Evolutionary conservation across 441 rosid genomes (phyloP).

Genomic region (Adansonia rubrostipa): DNA sequence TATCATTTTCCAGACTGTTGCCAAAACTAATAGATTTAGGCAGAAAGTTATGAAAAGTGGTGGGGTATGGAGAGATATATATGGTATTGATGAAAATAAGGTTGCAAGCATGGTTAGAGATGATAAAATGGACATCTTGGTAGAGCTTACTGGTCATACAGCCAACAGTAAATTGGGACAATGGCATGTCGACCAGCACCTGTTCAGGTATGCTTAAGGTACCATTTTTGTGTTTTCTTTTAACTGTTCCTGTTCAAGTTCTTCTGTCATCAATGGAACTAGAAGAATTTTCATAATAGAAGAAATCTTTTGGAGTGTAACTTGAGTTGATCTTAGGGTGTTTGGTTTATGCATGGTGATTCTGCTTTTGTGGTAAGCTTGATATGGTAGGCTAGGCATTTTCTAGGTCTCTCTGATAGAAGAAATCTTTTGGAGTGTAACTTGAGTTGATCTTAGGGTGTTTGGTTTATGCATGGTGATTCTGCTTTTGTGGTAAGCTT

Average conservation of each 20-base stretch:
- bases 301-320: neutral
- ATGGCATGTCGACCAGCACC: slow-evolving; percentile 99
- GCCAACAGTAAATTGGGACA: slow-evolving; percentile 94
- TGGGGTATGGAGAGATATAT: slow-evolving; percentile 91
- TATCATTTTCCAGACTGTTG: slow-evolving; percentile 77
- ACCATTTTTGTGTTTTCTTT: slow-evolving; percentile 8
- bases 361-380: neutral
- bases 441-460: neutral
- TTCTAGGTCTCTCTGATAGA: slow-evolving; percentile 2
- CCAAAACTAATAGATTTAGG: slow-evolving; percentile 84
- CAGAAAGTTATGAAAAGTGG: slow-evolving; percentile 88
- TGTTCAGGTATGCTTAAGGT: slow-evolving; percentile 61
- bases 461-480: slow-evolving; percentile 6
- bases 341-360: slow-evolving; percentile 4
- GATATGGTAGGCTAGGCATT: neutral
- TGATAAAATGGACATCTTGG: slow-evolving; percentile 88
- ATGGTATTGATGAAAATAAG: slow-evolving; percentile 90
- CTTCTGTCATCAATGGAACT: neutral
- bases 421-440: slow-evolving; percentile 5
- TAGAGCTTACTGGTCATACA: slow-evolving; percentile 99
- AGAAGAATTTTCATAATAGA: neutral
- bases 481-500: neutral
- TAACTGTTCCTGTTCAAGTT: neutral
- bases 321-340: neutral
- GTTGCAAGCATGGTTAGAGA: slow-evolving; percentile 93